Evolutionary conservation across 129 eudicot genomes (phyloP), one percentile per base, ranked within the genome.

Genomic region (Artemisia argyi): DNA sequence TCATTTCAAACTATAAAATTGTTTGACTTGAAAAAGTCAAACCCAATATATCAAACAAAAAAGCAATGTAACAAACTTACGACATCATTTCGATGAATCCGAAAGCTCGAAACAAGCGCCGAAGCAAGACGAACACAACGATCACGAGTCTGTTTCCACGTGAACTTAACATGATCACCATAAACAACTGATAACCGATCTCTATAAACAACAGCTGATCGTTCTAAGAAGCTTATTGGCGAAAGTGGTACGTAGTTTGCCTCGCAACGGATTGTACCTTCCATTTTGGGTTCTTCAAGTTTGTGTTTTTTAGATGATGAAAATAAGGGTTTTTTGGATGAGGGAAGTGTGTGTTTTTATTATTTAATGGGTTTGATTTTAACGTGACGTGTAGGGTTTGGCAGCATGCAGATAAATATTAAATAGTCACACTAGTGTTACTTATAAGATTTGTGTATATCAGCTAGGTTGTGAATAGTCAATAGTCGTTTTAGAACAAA

Each of bases 171-270:
- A 63, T 78, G 49, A 49, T 71, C 72, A 6, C 81, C 85, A 30
- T 76, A 71, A 59, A 76, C 69, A 50, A 85, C 24, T 10, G 90
- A 85, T 20, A 69, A 69, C 26, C 79, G 59, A 6, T 35, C 42
- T 4, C 42, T 35, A 4, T 35, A 35, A 7, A 35, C 42, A 35
- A 35, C 42, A 35, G 42, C 42, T 35, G 42, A 48, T 73, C 84
- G 70, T 69, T 87, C 89, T 78, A 87, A 72, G 70, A 87, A 87
- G 73, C 84, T 87, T 13, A 87, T 79, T 26, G 92, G 89, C 16
- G 92, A 58, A 48, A 87, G 69, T 11, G 89, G 81, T 44, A 77
- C 79, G 71, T 87, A 71, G 52, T 87, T 87, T 2, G 92, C 92
- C 0, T 53, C 65, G 55, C 76, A 84, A 20, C 61, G 80, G 3